Conservation (phyloP, 345 rosid species). For the Lumnitzera racemosa region DNA sequence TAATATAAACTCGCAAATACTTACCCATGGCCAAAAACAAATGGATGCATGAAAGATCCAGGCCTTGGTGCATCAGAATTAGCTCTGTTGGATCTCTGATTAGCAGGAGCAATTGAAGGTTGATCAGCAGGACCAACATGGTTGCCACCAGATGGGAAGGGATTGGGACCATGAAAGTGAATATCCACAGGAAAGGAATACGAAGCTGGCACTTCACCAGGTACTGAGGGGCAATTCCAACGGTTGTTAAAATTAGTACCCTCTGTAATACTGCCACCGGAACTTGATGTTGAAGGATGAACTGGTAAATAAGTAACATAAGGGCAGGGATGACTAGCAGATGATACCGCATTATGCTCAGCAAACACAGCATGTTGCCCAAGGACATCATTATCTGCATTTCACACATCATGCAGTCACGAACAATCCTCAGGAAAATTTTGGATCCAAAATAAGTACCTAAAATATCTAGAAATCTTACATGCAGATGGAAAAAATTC, state of each 20-base stretch:
- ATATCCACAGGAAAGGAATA: slow-evolving; percentile 77
- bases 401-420: slow-evolving; percentile 9
- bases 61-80: slow-evolving; percentile 61
- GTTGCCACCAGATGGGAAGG: slow-evolving; percentile 53
- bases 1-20: slow-evolving; percentile 1
- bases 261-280: slow-evolving; percentile 61
- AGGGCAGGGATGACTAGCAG: slow-evolving; percentile 83
- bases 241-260: slow-evolving; percentile 56
- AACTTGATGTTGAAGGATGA: slow-evolving; percentile 70
- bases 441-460: not conserved
- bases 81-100: slow-evolving; percentile 54
- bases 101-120: slow-evolving; percentile 40
- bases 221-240: slow-evolving; percentile 72
- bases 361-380: slow-evolving; percentile 63
- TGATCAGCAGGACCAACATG: slow-evolving; percentile 47
- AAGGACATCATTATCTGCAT: slow-evolving; percentile 75
- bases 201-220: slow-evolving; percentile 62
- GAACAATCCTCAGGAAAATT: slow-evolving; percentile 3
- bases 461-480: slow-evolving; percentile 35
- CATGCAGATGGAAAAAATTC: slow-evolving; percentile 75
- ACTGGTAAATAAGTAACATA: slow-evolving; percentile 80
- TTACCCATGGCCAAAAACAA: slow-evolving; percentile 78
- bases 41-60: slow-evolving; percentile 71
- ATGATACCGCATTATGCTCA: slow-evolving; percentile 62
- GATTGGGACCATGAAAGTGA: slow-evolving; percentile 74